Percentiles rank a stretch among this genome's conserved stretches.
Evolutionary conservation across 2,329 filamentous ascomycete species (phyloP).

Genomic region (Aureobasidium lini): DNA sequence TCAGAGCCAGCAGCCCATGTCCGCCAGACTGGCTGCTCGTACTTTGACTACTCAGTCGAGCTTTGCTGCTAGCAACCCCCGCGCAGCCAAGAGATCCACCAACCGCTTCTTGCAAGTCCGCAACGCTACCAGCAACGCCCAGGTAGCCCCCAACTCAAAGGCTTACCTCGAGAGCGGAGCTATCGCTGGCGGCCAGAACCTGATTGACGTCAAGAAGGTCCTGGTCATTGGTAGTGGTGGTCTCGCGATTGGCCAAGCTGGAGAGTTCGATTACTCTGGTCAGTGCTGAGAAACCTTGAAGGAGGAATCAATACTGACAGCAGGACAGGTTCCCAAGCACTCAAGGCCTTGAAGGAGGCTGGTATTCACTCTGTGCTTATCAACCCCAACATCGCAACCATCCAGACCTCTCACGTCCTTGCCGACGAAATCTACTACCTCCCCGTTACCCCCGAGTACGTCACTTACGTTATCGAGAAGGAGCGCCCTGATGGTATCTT

Average conservation of each 20-base stretch:
- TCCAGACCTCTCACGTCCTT: slow-evolving; percentile 93
- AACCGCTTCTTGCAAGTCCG: slow-evolving; percentile 18
- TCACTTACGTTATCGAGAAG: slow-evolving; percentile 92
- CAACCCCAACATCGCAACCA: slow-evolving; percentile 97
- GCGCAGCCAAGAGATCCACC: slow-evolving; percentile 11
- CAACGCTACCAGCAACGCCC: slow-evolving; percentile 34
- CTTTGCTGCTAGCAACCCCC: slow-evolving; percentile 2
- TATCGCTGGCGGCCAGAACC: slow-evolving; percentile 66
- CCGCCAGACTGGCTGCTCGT: slow-evolving; percentile 20
- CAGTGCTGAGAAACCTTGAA: slow-evolving; percentile 28
- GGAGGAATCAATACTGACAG: background rate
- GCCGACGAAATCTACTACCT: slow-evolving; percentile 98
- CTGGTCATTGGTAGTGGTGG: slow-evolving; percentile 93
- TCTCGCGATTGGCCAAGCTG: slow-evolving; percentile 92
- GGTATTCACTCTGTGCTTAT: slow-evolving; percentile 86
- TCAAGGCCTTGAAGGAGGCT: slow-evolving; percentile 95
- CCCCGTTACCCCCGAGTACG: slow-evolving; percentile 94
- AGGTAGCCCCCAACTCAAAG: slow-evolving; percentile 71
- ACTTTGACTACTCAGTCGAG: slow-evolving; percentile 23
- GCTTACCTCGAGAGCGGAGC: slow-evolving; percentile 85
- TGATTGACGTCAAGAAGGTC: slow-evolving; percentile 92
- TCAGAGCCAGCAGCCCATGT: slow-evolving; percentile 19
- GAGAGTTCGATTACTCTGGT: slow-evolving; percentile 99
- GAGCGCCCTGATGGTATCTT: slow-evolving; percentile 96
- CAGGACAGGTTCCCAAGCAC: slow-evolving; percentile 73